Conservation (phyloP, 176 grass and related monocot genomes). For the Musa itinerans region DNA sequence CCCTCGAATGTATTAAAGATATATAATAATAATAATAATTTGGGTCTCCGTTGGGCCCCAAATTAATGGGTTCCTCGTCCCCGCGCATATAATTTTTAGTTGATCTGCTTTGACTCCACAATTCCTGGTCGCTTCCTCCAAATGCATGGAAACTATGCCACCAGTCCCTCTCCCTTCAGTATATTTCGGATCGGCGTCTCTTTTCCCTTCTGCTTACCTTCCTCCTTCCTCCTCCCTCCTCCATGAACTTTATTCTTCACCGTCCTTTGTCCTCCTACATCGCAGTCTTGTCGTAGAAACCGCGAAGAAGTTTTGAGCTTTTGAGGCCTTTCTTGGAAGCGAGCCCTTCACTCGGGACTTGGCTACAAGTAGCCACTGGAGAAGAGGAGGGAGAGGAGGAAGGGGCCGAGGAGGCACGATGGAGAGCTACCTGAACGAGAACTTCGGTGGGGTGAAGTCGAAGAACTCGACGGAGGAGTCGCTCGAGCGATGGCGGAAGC, state of each 20-base stretch:
- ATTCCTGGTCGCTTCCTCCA: not conserved
- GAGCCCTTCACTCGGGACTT: not conserved
- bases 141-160: not conserved
- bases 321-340: not conserved
- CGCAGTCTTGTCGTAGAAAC: not conserved
- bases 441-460: conserved; percentile 2
- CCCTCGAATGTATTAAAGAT: too few relatives aligned
- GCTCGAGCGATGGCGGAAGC: conserved; percentile 2
- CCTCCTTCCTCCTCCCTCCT: not conserved
- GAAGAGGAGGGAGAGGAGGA: not conserved
- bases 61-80: too few relatives aligned
- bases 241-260: not conserved
- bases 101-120: not conserved
- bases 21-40: too few relatives aligned
- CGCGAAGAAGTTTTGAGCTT: not conserved
- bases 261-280: not conserved
- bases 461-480: conserved; percentile 11
- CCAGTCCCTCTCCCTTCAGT: not conserved
- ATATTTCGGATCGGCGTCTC: not conserved
- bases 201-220: not conserved
- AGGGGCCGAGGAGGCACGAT: not conserved
- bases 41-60: too few relatives aligned
- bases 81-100: too few relatives aligned
- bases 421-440: conserved; percentile 9
- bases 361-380: not conserved